Percentiles rank a stretch among this genome's conserved stretches.
Evolutionary conservation across 2,329 filamentous ascomycete species (phyloP).

Genomic region (Xylaria polymorpha): DNA sequence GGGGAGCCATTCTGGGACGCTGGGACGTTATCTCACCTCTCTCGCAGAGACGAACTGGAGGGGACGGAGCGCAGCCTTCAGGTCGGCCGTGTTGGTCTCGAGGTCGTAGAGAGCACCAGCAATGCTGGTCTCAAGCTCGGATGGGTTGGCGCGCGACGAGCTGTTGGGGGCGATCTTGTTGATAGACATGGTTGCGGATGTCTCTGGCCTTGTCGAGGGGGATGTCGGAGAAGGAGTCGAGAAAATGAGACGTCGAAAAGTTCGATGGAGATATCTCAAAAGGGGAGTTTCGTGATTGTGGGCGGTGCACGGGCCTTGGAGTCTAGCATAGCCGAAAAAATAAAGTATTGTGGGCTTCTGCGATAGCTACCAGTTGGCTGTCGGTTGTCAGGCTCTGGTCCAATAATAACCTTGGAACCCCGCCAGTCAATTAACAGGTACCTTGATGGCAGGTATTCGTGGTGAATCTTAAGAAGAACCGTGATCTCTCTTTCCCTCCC

Average conservation of each 20-base stretch:
- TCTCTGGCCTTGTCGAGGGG: slow-evolving; percentile 40
- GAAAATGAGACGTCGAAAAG: slow-evolving; percentile 31
- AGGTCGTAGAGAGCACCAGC: slow-evolving; percentile 98
- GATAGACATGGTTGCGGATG: slow-evolving; percentile 43
- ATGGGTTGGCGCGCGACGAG: slow-evolving; percentile 94
- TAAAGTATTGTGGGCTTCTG: neutral
- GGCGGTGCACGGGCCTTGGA: slow-evolving; percentile 39
- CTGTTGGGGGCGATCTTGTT: slow-evolving; percentile 98
- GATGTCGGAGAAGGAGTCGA: slow-evolving; percentile 29
- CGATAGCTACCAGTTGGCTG: neutral
- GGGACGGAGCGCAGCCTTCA: slow-evolving; percentile 94
- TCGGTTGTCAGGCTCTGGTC: neutral
- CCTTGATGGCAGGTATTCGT: neutral
- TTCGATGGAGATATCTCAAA: slow-evolving; percentile 28
- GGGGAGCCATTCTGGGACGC: slow-evolving; percentile 36
- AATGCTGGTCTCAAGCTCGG: slow-evolving; percentile 97
- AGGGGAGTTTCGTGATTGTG: slow-evolving; percentile 41
- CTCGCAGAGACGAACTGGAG: slow-evolving; percentile 99
- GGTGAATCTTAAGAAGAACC: neutral
- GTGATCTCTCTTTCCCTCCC: neutral
- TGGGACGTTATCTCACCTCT: slow-evolving; percentile 79
- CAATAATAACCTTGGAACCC: no score
- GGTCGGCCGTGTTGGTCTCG: slow-evolving; percentile 98
- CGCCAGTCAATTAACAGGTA: neutral
- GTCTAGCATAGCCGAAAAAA: slow-evolving; percentile 34